A percentile compares a stretch with the other conserved stretches of the same genome.
These are phyloP conservation scores for Silene latifolia DNA, from an alignment of 148 eudicot species.

Conservation along the genomic window DNA sequence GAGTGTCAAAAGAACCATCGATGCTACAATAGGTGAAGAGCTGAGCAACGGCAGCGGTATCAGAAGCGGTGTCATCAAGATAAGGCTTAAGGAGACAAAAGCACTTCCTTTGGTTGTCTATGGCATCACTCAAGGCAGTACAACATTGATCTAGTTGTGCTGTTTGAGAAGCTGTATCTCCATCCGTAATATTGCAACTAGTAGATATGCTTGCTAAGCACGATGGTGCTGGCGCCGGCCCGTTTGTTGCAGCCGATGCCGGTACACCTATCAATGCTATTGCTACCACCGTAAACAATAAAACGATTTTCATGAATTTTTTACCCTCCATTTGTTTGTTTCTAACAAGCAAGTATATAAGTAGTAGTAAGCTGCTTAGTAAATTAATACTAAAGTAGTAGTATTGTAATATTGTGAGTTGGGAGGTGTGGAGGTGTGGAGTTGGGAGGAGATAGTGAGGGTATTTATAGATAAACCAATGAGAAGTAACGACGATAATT, in stretches of 20 bases:
- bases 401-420: too few species aligned
- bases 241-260: not conserved
- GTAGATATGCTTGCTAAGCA: not conserved
- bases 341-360: too few species aligned
- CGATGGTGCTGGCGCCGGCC: not conserved
- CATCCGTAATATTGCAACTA: not conserved
- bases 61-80: not conserved
- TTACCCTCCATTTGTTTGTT: not conserved
- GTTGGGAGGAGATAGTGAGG: not conserved
- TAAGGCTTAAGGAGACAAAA: conserved; percentile 5
- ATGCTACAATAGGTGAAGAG: conserved; percentile 2
- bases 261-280: not conserved
- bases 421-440: too few species aligned
- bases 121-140: not conserved
- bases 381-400: too few species aligned
- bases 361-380: not conserved
- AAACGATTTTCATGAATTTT: not conserved
- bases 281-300: not conserved
- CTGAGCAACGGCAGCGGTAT: not conserved
- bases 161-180: not conserved
- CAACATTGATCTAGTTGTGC: conserved; percentile 4
- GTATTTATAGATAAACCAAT: conserved; percentile 5
- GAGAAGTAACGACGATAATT: not conserved
- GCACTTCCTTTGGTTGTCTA: conserved; percentile 3
- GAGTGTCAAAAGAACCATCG: not conserved